A percentile compares a stretch with the other conserved stretches of the same genome.
Evolutionary conservation across 371 early-diverging fungal species (phyloP).

Genomic region (Rhizopus stolonifer): DNA sequence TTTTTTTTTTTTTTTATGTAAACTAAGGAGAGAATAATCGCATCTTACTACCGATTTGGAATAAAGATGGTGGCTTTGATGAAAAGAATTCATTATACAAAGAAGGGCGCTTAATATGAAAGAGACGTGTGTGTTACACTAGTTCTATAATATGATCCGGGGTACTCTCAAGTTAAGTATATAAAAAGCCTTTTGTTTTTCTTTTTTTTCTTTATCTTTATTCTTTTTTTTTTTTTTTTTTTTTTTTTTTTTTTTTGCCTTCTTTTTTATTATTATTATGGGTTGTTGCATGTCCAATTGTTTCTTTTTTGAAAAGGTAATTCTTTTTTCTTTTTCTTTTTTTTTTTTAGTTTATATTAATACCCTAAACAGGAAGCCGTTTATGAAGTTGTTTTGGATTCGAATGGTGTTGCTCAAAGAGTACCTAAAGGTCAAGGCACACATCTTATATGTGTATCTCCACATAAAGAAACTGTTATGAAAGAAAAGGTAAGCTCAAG

Average conservation of each 20-base stretch:
- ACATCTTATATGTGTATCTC: conserved; percentile 43
- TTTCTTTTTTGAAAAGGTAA: conserved; percentile 29
- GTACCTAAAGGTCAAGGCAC: conserved; percentile 49
- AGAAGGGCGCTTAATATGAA: too few relatives aligned
- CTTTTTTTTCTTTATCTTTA: background rate
- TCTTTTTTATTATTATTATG: conserved; percentile 26
- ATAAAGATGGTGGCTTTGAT: too few relatives aligned
- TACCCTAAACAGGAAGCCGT: conserved; percentile 38
- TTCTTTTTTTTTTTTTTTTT: conserved; percentile 6
- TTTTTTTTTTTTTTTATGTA: too few relatives aligned
- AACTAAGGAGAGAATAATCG: too few relatives aligned
- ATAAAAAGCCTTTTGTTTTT: conserved; percentile 1
- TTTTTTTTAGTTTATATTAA: background rate
- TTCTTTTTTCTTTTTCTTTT: background rate
- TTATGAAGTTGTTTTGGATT: conserved; percentile 47
- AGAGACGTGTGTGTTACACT: too few relatives aligned
- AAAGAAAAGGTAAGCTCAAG: conserved; percentile 35
- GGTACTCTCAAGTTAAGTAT: background rate
- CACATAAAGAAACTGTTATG: conserved; percentile 35
- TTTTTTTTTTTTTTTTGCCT: background rate
- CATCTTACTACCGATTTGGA: too few relatives aligned
- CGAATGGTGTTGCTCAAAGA: conserved; percentile 43
- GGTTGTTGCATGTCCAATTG: conserved; percentile 40
- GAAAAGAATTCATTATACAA: too few relatives aligned
- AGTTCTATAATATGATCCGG: background rate